A percentile compares a stretch with the other conserved stretches of the same genome.
Evolutionary conservation across 129 eudicot species (phyloP).

Genomic region (Centaurea solstitialis): DNA sequence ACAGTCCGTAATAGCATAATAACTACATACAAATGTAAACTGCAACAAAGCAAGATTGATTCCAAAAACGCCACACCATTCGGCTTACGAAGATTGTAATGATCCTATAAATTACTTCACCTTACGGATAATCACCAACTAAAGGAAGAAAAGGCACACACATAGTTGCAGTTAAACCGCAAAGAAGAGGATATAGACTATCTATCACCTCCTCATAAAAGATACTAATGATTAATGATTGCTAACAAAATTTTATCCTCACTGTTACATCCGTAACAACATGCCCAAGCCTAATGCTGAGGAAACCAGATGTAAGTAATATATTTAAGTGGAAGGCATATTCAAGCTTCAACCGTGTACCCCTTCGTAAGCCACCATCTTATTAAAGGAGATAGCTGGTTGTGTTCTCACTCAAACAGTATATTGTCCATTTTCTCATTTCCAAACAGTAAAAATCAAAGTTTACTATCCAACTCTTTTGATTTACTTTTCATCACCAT

Average conservation of each 20-base stretch:
- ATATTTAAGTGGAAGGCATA: neutral
- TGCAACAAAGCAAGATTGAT: neutral
- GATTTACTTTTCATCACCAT: neutral
- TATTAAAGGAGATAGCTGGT: neutral
- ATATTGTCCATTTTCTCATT: neutral
- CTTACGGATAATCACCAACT: neutral
- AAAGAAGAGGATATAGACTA: neutral
- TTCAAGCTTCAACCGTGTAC: neutral
- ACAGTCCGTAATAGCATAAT: neutral
- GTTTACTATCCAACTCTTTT: neutral
- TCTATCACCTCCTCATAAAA: neutral
- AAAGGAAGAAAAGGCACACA: neutral
- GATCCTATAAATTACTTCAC: neutral
- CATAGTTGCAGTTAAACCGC: constrained; percentile 2
- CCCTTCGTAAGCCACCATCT: neutral
- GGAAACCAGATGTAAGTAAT: neutral
- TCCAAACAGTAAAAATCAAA: neutral
- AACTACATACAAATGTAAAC: neutral
- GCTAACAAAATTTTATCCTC: neutral
- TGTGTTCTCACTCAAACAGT: neutral
- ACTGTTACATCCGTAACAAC: neutral
- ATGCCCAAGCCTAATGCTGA: neutral
- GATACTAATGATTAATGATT: neutral
- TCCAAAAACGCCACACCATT: neutral
- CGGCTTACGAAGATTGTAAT: neutral